Percentiles rank a stretch among this genome's conserved stretches.
Evolutionary conservation across 2,329 filamentous ascomycete species (phyloP).

Genomic region (Sphaerulina musiva): DNA sequence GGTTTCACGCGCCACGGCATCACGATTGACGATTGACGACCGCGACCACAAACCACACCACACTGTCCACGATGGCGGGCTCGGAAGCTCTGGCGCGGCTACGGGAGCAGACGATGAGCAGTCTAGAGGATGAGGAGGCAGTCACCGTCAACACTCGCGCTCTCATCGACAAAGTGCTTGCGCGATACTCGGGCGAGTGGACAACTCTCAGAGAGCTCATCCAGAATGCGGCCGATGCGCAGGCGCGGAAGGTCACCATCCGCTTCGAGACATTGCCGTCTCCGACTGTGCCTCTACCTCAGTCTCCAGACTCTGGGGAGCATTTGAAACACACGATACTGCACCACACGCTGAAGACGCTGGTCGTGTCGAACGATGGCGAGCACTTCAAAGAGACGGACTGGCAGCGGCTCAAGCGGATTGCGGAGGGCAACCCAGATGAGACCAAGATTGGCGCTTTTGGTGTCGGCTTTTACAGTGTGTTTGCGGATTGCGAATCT

Average conservation of each 20-base stretch:
- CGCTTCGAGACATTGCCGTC: constrained; percentile 90
- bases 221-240: constrained; percentile 96
- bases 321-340: constrained; percentile 75
- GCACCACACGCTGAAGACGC: constrained; percentile 75
- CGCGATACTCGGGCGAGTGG: constrained; percentile 94
- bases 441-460: constrained; percentile 99
- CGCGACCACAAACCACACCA: not conserved
- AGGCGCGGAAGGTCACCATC: constrained; percentile 80
- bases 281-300: constrained; percentile 62
- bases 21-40: not conserved
- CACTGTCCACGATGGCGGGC: constrained; percentile 19
- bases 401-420: constrained; percentile 88
- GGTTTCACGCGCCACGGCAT: no score
- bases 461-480: constrained; percentile 96
- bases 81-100: constrained; percentile 42
- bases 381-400: constrained; percentile 81
- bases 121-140: constrained; percentile 87
- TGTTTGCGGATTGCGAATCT: constrained; percentile 96
- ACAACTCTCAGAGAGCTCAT: constrained; percentile 81
- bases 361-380: constrained; percentile 92
- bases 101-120: constrained; percentile 77
- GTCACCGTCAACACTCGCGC: constrained; percentile 97
- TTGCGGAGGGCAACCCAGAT: constrained; percentile 97
- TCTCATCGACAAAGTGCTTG: constrained; percentile 94
- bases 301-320: constrained; percentile 59